These are phyloP conservation scores for Dalbergia cultrata DNA, from an alignment of 306 rosid genomes.

Conservation along the genomic window DNA sequence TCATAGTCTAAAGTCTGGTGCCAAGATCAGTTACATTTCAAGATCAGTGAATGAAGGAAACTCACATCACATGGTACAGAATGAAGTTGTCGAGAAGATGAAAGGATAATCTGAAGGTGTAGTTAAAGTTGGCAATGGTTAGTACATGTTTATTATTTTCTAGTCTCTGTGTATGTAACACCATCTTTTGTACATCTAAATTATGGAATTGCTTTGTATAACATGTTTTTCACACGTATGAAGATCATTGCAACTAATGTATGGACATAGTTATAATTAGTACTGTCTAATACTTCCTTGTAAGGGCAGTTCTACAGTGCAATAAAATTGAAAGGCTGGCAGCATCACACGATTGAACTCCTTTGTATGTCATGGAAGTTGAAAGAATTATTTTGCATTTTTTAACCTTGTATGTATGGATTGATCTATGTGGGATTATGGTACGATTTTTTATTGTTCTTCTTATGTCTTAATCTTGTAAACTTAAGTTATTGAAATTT, in stretches of 20 bases:
- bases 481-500: neutral
- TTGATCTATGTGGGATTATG: conserved; percentile 10
- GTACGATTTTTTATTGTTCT: neutral
- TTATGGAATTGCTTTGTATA: conserved; percentile 57
- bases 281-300: conserved; percentile 38
- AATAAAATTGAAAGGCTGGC: conserved; percentile 35
- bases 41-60: conserved; percentile 48
- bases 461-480: conserved; percentile 6
- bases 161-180: conserved; percentile 54
- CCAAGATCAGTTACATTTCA: neutral
- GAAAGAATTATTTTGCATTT: conserved; percentile 14
- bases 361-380: conserved; percentile 35
- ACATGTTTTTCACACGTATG: conserved; percentile 54
- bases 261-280: conserved; percentile 46
- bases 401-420: conserved; percentile 9
- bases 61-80: conserved; percentile 56
- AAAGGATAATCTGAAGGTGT: conserved; percentile 53
- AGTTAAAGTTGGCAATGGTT: conserved; percentile 47
- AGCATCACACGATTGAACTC: neutral
- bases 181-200: conserved; percentile 60
- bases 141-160: conserved; percentile 53
- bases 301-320: conserved; percentile 23
- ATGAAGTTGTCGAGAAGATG: conserved; percentile 49
- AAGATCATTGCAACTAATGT: conserved; percentile 46
- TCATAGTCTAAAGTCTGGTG: conserved; percentile 52